Percentiles rank a stretch among this genome's conserved stretches.
Conservation (phyloP, 23 red algal genomes). For the Gracilaria vermiculophylla region DNA sequence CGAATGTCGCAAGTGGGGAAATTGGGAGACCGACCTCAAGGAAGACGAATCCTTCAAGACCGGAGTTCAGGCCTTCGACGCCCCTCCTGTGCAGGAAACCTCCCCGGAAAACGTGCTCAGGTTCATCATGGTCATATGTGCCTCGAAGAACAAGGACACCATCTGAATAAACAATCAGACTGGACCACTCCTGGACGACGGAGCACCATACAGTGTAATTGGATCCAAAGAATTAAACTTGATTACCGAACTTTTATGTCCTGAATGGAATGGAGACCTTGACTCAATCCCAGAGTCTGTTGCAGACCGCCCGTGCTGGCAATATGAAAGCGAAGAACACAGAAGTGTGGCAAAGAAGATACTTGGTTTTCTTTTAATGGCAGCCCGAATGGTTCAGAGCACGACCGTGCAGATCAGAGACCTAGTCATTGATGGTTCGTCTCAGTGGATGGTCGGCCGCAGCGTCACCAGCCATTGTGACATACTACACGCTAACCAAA, state of each 20-base stretch:
- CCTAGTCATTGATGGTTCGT: too few species aligned
- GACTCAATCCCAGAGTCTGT: slow-evolving; percentile 3
- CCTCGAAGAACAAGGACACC: not conserved
- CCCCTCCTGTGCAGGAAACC: not conserved
- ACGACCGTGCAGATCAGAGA: too few species aligned
- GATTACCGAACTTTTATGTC: not conserved
- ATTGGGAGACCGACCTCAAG: slow-evolving; percentile 19
- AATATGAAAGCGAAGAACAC: slow-evolving; percentile 44
- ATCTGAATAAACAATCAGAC: not conserved
- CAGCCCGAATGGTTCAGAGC: too few species aligned
- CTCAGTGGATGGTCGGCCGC: too few species aligned
- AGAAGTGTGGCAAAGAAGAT: not conserved
- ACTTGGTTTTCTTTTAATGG: too few species aligned
- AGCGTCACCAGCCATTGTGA: too few species aligned
- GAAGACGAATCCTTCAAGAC: not conserved
- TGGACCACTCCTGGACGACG: slow-evolving; percentile 16
- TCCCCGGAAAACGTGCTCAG: not conserved
- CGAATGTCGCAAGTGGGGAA: not conserved
- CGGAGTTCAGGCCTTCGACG: slow-evolving; percentile 3
- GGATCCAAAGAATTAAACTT: not conserved
- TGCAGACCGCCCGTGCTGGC: slow-evolving; percentile 26
- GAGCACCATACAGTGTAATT: slow-evolving; percentile 39
- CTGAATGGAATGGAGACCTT: slow-evolving; percentile 22
- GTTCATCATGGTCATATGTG: not conserved
- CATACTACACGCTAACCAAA: too few species aligned